Evolutionary conservation across 805 yeast species (phyloP).

Genomic region (Pachysolen tannophilus): DNA sequence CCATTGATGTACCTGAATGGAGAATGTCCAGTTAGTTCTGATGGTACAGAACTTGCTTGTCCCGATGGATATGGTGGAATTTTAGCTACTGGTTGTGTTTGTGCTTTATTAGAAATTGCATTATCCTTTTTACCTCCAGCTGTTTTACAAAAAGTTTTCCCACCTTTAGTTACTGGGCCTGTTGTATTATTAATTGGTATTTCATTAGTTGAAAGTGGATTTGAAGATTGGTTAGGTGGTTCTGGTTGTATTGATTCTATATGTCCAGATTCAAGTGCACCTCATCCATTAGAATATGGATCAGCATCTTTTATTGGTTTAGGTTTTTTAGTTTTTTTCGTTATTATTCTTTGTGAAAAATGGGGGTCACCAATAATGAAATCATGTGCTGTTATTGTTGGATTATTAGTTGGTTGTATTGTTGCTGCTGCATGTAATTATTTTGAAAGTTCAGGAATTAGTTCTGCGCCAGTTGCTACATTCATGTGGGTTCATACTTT

Average conservation of each 20-base stretch:
- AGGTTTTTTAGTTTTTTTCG: conserved; percentile 72
- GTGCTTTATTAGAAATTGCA: conserved; percentile 67
- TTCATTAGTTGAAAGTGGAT: conserved; percentile 60
- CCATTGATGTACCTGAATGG: conserved; percentile 78
- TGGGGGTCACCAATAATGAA: conserved; percentile 95
- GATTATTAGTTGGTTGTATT: conserved; percentile 80
- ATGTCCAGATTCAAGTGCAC: conserved; percentile 44
- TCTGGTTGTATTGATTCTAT: conserved; percentile 41
- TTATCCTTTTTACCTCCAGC: conserved; percentile 75
- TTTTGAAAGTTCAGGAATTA: conserved; percentile 50
- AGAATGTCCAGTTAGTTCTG: conserved; percentile 50
- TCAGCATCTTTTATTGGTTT: conserved; percentile 81
- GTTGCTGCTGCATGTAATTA: conserved; percentile 90
- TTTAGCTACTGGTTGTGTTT: conserved; percentile 69
- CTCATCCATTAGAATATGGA: conserved; percentile 59
- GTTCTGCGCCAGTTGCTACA: conserved; percentile 71
- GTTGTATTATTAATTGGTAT: conserved; percentile 79
- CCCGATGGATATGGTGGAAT: conserved; percentile 89
- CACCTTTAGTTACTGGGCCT: conserved; percentile 90
- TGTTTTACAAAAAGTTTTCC: conserved; percentile 64
- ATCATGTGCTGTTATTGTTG: conserved; percentile 85
- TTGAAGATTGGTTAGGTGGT: conserved; percentile 86
- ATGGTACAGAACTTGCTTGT: conserved; percentile 68
- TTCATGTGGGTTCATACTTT: conserved; percentile 88
- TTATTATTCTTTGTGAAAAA: conserved; percentile 70